A percentile compares a stretch with the other conserved stretches of the same genome.
Conservation (phyloP, 208 protist genomes). For the Phytomonas sp. region DNA sequence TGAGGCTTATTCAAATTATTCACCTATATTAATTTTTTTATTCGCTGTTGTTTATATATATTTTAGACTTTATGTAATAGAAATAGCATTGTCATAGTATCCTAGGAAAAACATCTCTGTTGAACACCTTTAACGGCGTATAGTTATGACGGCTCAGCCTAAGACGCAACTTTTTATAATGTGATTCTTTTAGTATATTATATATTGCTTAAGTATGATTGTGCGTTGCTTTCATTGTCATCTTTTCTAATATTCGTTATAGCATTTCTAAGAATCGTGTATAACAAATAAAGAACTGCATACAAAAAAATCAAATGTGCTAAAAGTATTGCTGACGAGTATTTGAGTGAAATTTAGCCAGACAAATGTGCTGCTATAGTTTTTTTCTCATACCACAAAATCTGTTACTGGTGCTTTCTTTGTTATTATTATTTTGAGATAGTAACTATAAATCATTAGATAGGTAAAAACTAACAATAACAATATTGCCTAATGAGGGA, state of each 20-base stretch:
- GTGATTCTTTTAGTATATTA: background rate
- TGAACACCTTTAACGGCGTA: background rate
- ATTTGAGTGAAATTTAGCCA: background rate
- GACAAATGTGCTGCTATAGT: constrained; percentile 4
- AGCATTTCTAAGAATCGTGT: constrained; percentile 8
- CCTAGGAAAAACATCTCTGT: background rate
- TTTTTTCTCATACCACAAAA: constrained; percentile 9
- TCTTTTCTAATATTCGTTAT: background rate
- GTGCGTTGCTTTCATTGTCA: background rate
- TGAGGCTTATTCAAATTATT: background rate
- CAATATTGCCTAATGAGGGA: constrained; percentile 10
- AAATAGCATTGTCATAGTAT: background rate
- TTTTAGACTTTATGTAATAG: constrained; percentile 4
- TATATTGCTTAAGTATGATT: background rate
- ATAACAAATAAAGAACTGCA: constrained; percentile 1
- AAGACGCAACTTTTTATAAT: background rate
- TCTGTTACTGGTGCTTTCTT: constrained; percentile 14
- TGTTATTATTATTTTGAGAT: constrained; percentile 7
- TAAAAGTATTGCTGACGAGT: background rate
- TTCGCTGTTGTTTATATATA: constrained; percentile 10
- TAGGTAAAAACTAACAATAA: constrained; percentile 2
- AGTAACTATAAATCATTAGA: constrained; percentile 1
- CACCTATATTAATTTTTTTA: background rate
- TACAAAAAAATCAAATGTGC: background rate
- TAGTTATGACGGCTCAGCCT: background rate